Evolutionary conservation across 805 yeast species (phyloP).

Genomic region (Kodamaea nitidulidarum): DNA sequence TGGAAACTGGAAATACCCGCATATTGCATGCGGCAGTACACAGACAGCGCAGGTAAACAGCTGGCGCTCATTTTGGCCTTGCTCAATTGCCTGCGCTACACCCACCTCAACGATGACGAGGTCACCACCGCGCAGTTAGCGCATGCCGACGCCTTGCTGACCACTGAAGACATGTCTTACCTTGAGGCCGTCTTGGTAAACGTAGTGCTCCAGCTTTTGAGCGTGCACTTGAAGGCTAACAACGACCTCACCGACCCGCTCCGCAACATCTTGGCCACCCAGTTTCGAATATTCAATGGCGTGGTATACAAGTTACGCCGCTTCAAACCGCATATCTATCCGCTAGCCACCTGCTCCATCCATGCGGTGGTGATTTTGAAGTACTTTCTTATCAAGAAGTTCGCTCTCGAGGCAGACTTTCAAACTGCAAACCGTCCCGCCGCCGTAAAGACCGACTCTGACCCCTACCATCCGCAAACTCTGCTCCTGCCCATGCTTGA

Average conservation of each 20-base stretch:
- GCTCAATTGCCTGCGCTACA: constrained; percentile 24
- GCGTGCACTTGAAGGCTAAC: constrained; percentile 17
- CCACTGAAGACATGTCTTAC: constrained; percentile 5
- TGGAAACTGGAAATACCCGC: constrained; percentile 37
- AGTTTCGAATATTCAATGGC: constrained; percentile 28
- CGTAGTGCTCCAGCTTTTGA: constrained; percentile 25
- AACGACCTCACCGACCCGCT: constrained; percentile 11
- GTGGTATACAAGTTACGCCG: constrained; percentile 19
- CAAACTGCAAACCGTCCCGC: background rate
- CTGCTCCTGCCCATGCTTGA: background rate
- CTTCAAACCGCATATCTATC: constrained; percentile 17
- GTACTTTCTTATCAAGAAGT: constrained; percentile 21
- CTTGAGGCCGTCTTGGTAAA: constrained; percentile 31
- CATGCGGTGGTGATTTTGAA: constrained; percentile 30
- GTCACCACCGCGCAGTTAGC: constrained; percentile 20
- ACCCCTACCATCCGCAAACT: background rate
- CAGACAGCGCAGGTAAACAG: constrained; percentile 11
- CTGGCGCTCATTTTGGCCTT: constrained; percentile 28
- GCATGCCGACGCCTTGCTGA: constrained; percentile 18
- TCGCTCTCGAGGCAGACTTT: constrained; percentile 10
- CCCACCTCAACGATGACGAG: constrained; percentile 6
- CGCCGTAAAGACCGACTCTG: background rate
- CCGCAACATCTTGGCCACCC: constrained; percentile 25
- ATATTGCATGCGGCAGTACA: constrained; percentile 22
- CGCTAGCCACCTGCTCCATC: constrained; percentile 23